A percentile compares a stretch with the other conserved stretches of the same genome.
These are phyloP conservation scores for Retiboletus flavoniger DNA, from an alignment of 1,284 basidiomycete genomes.

Conservation along the genomic window DNA sequence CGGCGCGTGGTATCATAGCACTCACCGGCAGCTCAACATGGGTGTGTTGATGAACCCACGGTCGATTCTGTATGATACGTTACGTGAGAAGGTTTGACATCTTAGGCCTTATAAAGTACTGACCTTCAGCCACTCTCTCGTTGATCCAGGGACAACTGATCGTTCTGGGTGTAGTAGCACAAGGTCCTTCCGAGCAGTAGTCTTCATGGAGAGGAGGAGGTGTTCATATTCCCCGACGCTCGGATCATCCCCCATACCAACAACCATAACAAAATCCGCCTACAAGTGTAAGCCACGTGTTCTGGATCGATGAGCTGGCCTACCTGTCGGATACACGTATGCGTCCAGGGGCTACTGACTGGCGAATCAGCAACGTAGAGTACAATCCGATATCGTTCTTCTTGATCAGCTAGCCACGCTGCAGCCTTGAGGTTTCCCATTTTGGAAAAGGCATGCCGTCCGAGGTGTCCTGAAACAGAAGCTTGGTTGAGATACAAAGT, in stretches of 20 bases:
- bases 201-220: conserved; percentile 90
- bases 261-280: conserved; percentile 95
- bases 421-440: conserved; percentile 95
- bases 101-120: conserved; percentile 14
- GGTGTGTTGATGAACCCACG: conserved; percentile 92
- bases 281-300: conserved; percentile 34
- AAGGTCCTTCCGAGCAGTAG: conserved; percentile 95
- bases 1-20: conserved; percentile 7
- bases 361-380: conserved; percentile 94
- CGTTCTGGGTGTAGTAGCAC: conserved; percentile 93
- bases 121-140: conserved; percentile 94
- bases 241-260: conserved; percentile 93
- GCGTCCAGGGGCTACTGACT: conserved; percentile 93
- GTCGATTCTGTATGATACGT: conserved; percentile 62
- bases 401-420: conserved; percentile 93
- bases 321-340: conserved; percentile 92
- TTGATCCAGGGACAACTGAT: conserved; percentile 87
- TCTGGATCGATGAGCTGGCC: conserved; percentile 19
- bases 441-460: conserved; percentile 87
- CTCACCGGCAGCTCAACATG: conserved; percentile 84
- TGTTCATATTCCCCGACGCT: conserved; percentile 91
- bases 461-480: conserved; percentile 85
- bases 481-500: conserved; percentile 91
- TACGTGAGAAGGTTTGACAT: conserved; percentile 4
- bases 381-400: conserved; percentile 88